Evolutionary conservation across 2,329 filamentous ascomycete genomes (phyloP).

Genomic region (Aspergillus tamarii): DNA sequence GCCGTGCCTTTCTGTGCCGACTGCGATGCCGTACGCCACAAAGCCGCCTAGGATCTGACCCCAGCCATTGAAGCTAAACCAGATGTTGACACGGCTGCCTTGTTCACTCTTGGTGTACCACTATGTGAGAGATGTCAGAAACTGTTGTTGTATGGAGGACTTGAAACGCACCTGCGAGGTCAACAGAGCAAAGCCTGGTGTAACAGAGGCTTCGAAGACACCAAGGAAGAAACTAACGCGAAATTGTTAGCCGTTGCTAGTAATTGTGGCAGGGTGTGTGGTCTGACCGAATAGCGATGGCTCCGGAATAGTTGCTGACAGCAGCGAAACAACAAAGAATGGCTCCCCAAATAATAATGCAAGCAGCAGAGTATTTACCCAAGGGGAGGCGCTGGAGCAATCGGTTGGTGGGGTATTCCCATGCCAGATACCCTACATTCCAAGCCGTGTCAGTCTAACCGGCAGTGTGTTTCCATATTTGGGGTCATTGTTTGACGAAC

Average conservation of each 20-base stretch:
- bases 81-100: constrained; percentile 63
- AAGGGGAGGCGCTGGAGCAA: constrained; percentile 66
- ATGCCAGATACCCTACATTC: constrained; percentile 52
- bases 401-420: constrained; percentile 68
- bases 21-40: constrained; percentile 66
- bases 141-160: not conserved
- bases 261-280: not conserved
- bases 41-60: constrained; percentile 67
- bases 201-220: constrained; percentile 69
- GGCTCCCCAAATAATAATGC: constrained; percentile 66
- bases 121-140: constrained; percentile 33
- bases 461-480: not conserved
- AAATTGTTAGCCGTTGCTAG: not conserved
- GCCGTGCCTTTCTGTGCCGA: constrained; percentile 58
- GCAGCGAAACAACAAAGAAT: constrained; percentile 66
- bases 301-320: constrained; percentile 62
- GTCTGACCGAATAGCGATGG: constrained; percentile 61
- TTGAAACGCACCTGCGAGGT: constrained; percentile 54
- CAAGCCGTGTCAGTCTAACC: not conserved
- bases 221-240: constrained; percentile 61
- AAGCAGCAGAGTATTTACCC: constrained; percentile 68
- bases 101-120: constrained; percentile 76
- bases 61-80: constrained; percentile 70
- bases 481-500: constrained; percentile 27
- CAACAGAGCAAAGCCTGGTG: constrained; percentile 69